Conservation (phyloP, 192 early-diverging fungal species). For the Coemansia asiatica region DNA sequence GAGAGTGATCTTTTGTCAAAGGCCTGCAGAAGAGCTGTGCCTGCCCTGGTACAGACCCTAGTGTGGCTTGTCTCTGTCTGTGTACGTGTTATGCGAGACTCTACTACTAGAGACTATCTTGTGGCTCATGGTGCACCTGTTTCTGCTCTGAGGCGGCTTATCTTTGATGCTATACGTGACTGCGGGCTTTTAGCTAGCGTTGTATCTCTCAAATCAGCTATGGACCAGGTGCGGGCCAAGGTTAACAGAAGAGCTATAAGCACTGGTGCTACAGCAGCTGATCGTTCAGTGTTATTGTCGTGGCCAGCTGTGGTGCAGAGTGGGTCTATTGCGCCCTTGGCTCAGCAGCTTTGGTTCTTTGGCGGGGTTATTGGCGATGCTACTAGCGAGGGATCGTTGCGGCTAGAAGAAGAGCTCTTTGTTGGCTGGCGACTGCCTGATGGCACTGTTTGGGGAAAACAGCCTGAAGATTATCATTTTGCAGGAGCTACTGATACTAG, state of each 20-base stretch:
- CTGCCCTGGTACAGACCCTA: constrained; percentile 17
- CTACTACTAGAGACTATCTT: constrained; percentile 16
- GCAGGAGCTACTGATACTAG: background rate
- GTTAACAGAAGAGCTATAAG: constrained; percentile 4
- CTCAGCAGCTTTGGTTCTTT: constrained; percentile 17
- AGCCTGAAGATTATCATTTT: background rate
- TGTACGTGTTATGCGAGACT: constrained; percentile 24
- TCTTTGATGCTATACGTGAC: constrained; percentile 22
- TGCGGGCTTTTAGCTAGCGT: constrained; percentile 14
- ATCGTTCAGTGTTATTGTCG: background rate
- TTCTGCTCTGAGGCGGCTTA: constrained; percentile 15
- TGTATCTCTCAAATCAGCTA: constrained; percentile 6
- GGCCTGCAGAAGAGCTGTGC: constrained; percentile 14
- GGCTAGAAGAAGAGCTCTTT: constrained; percentile 26
- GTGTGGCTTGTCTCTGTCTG: constrained; percentile 23
- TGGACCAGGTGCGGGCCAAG: constrained; percentile 15
- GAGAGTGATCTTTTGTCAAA: constrained; percentile 17
- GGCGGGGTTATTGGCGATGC: background rate
- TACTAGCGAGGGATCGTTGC: background rate
- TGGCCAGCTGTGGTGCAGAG: constrained; percentile 13
- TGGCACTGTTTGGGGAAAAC: constrained; percentile 38
- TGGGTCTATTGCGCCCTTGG: constrained; percentile 11
- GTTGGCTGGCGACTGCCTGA: constrained; percentile 49
- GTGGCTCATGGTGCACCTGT: constrained; percentile 10
- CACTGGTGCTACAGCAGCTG: background rate